These are phyloP conservation scores for Claviceps quebecensis DNA, from an alignment of 2,329 filamentous ascomycete genomes.

Conservation along the genomic window DNA sequence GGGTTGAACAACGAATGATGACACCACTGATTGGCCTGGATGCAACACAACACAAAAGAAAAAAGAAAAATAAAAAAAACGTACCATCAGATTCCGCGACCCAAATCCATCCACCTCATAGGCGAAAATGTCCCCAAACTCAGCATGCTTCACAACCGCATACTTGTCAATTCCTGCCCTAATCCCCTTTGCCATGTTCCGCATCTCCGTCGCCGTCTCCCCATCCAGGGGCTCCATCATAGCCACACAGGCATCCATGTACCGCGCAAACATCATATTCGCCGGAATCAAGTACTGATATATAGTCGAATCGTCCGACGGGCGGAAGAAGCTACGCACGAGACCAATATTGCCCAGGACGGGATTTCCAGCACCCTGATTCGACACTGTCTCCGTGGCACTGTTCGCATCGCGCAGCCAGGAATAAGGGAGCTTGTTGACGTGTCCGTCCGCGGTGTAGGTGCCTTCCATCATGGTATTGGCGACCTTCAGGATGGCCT, in stretches of 20 bases:
- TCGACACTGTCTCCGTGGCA: slow-evolving; percentile 68
- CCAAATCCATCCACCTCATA: slow-evolving; percentile 60
- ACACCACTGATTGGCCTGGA: no score
- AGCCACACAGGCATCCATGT: slow-evolving; percentile 35
- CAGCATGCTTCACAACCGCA: slow-evolving; percentile 48
- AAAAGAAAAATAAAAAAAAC: background rate
- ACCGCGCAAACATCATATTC: slow-evolving; percentile 70
- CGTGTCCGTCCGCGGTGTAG: slow-evolving; percentile 44
- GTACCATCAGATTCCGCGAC: slow-evolving; percentile 40
- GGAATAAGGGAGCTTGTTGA: slow-evolving; percentile 52
- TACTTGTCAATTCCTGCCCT: slow-evolving; percentile 53
- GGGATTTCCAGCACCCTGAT: slow-evolving; percentile 67
- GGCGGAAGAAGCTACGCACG: slow-evolving; percentile 76
- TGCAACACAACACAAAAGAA: no score
- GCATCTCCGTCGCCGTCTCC: slow-evolving; percentile 45
- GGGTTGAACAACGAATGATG: no score
- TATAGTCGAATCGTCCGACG: slow-evolving; percentile 76
- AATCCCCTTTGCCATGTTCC: slow-evolving; percentile 39
- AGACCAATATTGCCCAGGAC: slow-evolving; percentile 67
- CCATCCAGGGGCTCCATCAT: slow-evolving; percentile 30
- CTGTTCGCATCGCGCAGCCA: slow-evolving; percentile 61
- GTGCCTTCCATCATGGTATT: slow-evolving; percentile 60
- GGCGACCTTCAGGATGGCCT: slow-evolving; percentile 54
- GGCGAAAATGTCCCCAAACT: slow-evolving; percentile 51
- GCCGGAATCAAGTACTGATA: slow-evolving; percentile 80